Conservation (phyloP, 768 basidiomycete species). For the Collybiopsis confluens region DNA sequence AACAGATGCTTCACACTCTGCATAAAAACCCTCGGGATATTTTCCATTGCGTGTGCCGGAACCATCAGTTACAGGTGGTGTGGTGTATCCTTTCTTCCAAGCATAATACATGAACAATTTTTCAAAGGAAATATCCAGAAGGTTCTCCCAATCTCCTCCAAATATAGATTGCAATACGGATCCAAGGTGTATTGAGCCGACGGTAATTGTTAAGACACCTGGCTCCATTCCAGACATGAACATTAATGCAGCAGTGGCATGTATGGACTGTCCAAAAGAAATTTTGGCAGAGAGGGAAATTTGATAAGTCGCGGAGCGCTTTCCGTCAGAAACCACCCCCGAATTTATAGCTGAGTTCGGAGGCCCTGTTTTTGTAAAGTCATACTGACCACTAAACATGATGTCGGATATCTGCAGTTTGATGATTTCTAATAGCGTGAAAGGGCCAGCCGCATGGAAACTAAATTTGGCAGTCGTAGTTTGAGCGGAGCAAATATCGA, state of each 20-base stretch:
- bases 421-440: neutral
- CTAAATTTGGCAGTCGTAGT: neutral
- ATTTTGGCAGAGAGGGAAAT: neutral
- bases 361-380: neutral
- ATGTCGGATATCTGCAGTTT: slow-evolving; percentile 1
- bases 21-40: neutral
- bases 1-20: neutral
- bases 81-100: neutral
- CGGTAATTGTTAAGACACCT: neutral
- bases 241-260: neutral
- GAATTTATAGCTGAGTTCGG: neutral
- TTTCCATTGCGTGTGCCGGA: neutral
- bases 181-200: neutral
- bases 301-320: neutral
- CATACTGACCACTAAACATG: neutral
- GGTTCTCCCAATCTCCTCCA: neutral
- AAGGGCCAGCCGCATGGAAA: neutral
- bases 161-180: neutral
- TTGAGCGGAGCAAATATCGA: neutral
- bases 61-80: neutral
- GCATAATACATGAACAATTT: neutral
- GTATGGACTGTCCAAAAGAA: neutral
- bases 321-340: neutral
- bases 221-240: neutral
- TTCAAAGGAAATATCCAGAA: neutral